Evolutionary conservation across 495 filamentous ascomycete species (phyloP), one percentile per base, ranked within the genome.

Genomic region (Sporormia fimetaria): DNA sequence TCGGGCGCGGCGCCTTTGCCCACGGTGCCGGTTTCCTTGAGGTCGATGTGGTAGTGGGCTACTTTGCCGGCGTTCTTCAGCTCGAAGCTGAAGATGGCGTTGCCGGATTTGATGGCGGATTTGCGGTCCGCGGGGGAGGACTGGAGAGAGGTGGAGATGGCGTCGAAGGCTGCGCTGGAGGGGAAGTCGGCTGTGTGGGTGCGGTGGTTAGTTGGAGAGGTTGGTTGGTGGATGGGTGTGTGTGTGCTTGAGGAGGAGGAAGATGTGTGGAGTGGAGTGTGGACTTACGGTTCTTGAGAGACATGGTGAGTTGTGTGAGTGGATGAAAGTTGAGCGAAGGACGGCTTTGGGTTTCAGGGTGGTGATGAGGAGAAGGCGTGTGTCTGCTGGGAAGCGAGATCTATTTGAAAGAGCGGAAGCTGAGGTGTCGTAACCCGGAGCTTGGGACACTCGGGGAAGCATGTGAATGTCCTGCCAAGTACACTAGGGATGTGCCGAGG

Each of bases 31-130:
- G 81, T 83, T 52, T 84, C 71, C 70, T 95, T 96, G 26, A 96
- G 72, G 63, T 98, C 90, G 56, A 98, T 87, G 68, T 88, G 72
- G 88, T 88, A 98, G 66, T 74, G 80, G 49, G 80, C 75, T 44
- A 75, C 76, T 63, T 83, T 72, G 42, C 82, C 84, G 39, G 66
- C 63, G 71, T 96, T 95, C 73, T 93, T 96, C 43, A 98, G 64
- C 37, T 73, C 83, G 67, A 98, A 96, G 23, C 80, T 79, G 58
- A 93, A 93, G 59, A 96, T 70, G 33, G 83, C 85, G 55, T 80
- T 81, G 59, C 76, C 86, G 56, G 83, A 74, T 63, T 87, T 82
- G 53, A 96, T 76, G 40, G 87, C 87, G 39, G 86, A 78, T 66
- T 92, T 83, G 54, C 79, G 78, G 64, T 83, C 82, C 42, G 74